Conservation (phyloP, 176 grass and related monocot genomes). For the Eragrostis curvula region DNA sequence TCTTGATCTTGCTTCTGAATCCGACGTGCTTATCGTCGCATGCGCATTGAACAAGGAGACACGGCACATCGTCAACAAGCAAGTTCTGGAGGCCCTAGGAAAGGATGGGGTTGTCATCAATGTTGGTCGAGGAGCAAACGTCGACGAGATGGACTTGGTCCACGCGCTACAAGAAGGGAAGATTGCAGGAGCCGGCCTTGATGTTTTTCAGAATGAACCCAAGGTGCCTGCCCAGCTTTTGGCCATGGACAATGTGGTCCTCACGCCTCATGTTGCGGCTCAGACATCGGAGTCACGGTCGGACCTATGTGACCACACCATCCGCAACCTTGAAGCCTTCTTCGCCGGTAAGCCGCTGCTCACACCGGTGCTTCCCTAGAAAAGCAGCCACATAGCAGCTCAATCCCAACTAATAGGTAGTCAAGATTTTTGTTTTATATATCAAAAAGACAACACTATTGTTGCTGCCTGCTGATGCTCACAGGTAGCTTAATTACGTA, state of each 20-base stretch:
- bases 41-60: conserved; percentile 52
- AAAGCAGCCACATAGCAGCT: no score
- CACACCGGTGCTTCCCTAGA: no score
- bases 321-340: conserved; percentile 62
- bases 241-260: conserved; percentile 63
- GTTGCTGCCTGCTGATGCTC: no score
- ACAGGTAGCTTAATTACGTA: no score
- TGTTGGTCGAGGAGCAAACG: conserved; percentile 48
- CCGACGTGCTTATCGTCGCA: conserved; percentile 33
- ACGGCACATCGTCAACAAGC: conserved; percentile 40
- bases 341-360: conserved; percentile 40
- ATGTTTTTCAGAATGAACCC: conserved; percentile 66
- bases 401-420: no score
- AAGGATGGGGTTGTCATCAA: conserved; percentile 54
- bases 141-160: conserved; percentile 55
- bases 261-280: conserved; percentile 40
- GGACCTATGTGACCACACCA: conserved; percentile 10
- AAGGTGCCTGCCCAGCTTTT: conserved; percentile 42
- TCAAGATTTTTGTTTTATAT: no score
- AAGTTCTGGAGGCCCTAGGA: conserved; percentile 56
- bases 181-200: conserved; percentile 56
- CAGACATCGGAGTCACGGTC: conserved; percentile 31
- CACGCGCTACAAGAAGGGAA: conserved; percentile 16
- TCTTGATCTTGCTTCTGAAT: conserved; percentile 36
- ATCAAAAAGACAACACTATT: no score